These are phyloP conservation scores for Limonomyces culmigenus DNA, from an alignment of 1,284 basidiomycete species.

Conservation along the genomic window DNA sequence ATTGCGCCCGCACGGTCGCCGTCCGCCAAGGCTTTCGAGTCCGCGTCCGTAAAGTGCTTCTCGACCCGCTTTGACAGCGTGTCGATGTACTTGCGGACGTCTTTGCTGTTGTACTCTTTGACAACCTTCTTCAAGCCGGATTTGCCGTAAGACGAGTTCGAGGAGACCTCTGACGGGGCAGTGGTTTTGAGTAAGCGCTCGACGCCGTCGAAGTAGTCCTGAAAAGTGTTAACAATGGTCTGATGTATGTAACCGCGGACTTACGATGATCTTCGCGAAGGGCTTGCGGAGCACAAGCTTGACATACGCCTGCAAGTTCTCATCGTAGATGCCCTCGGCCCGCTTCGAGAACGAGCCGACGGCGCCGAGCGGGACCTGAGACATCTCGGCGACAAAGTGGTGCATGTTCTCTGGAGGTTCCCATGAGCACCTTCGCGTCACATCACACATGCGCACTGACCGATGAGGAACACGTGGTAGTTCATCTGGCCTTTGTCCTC, in stretches of 20 bases:
- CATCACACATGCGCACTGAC: constrained; percentile 21
- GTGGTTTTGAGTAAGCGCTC: constrained; percentile 75
- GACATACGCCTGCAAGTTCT: constrained; percentile 76
- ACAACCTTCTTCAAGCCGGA: constrained; percentile 69
- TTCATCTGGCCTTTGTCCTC: constrained; percentile 96
- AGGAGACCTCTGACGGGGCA: constrained; percentile 63
- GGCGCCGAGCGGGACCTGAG: constrained; percentile 50
- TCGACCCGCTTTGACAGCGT: constrained; percentile 81
- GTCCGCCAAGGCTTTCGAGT: constrained; percentile 46
- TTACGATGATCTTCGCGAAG: constrained; percentile 75
- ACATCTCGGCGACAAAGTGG: constrained; percentile 73
- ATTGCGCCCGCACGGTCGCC: constrained; percentile 41
- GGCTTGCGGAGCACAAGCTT: constrained; percentile 78
- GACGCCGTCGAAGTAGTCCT: constrained; percentile 93
- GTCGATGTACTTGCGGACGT: constrained; percentile 78
- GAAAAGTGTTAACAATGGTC: constrained; percentile 2
- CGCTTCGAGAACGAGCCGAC: constrained; percentile 53
- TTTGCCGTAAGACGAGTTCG: constrained; percentile 65
- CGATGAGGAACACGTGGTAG: constrained; percentile 90
- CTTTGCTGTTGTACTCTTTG: constrained; percentile 78
- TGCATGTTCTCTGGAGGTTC: constrained; percentile 82
- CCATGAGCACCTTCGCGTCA: constrained; percentile 1
- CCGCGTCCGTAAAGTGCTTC: constrained; percentile 83
- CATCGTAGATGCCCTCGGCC: constrained; percentile 75
- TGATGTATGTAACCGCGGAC: constrained; percentile 12